Evolutionary conservation across 2,329 filamentous ascomycete genomes (phyloP).

Genomic region (Hymenoscyphus scutula): DNA sequence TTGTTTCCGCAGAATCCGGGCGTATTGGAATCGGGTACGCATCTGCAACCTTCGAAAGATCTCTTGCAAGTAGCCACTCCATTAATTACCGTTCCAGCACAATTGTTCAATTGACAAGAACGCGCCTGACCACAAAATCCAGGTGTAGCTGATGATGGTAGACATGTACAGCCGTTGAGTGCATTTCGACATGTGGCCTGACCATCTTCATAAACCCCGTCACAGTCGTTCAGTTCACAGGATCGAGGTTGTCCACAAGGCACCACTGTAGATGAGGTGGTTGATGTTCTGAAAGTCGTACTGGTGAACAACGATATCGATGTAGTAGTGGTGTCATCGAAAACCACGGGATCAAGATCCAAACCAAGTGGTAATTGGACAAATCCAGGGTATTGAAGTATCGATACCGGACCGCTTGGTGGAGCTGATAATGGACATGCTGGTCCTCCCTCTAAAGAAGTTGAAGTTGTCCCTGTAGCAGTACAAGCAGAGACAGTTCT

Average conservation of each 20-base stretch:
- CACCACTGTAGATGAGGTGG: neutral
- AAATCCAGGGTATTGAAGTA: neutral
- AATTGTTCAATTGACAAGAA: neutral
- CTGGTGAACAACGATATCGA: neutral
- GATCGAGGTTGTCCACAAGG: neutral
- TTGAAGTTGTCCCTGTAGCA: neutral
- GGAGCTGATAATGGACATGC: neutral
- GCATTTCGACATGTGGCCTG: neutral
- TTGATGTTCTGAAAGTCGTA: neutral
- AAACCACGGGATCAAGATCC: neutral
- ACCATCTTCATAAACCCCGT: neutral
- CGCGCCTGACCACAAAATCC: neutral
- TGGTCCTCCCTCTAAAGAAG: neutral
- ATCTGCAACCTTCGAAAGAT: neutral
- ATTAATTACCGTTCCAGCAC: neutral
- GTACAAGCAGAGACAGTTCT: neutral
- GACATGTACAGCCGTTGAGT: neutral
- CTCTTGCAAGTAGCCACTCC: neutral
- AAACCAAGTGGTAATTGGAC: neutral
- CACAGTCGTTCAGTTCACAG: neutral
- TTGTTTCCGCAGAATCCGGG: neutral
- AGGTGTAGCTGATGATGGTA: neutral
- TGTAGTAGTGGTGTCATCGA: neutral
- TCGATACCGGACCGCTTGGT: neutral
- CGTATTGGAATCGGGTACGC: neutral